These are phyloP conservation scores for Phellopilus nigrolimitatus DNA, from an alignment of 1,284 basidiomycete genomes.

Conservation along the genomic window DNA sequence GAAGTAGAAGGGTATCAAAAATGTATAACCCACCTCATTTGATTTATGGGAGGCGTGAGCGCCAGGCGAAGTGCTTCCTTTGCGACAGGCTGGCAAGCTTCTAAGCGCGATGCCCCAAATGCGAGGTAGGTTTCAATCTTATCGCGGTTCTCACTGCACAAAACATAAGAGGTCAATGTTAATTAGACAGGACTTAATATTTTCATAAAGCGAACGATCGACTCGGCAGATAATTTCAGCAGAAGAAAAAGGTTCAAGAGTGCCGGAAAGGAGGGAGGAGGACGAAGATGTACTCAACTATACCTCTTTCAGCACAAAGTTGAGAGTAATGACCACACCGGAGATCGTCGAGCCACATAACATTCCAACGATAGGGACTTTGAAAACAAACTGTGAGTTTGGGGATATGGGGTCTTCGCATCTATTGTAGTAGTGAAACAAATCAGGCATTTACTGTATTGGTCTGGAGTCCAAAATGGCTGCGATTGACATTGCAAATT, in stretches of 20 bases:
- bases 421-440: neutral
- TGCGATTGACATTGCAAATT: conserved; percentile 73
- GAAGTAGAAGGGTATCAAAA: neutral
- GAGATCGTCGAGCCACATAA: conserved; percentile 77
- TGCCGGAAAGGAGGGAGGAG: neutral
- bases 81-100: conserved; percentile 75
- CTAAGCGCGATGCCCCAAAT: conserved; percentile 74
- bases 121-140: conserved; percentile 81
- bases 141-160: conserved; percentile 67
- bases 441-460: conserved; percentile 55
- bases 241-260: too few species aligned
- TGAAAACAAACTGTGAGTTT: neutral
- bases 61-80: conserved; percentile 74
- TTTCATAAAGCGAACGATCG: too few species aligned
- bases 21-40: conserved; percentile 70
- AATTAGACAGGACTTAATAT: too few species aligned
- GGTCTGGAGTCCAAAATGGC: conserved; percentile 78
- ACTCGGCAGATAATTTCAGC: too few species aligned
- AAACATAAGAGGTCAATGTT: too few species aligned
- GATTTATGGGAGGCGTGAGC: conserved; percentile 75
- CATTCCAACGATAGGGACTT: conserved; percentile 87
- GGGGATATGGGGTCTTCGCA: too few species aligned
- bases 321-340: conserved; percentile 64
- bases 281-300: conserved; percentile 38
- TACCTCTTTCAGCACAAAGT: conserved; percentile 61